Evolutionary conservation across 306 rosid genomes (phyloP).

Genomic region (Castanea crenata): DNA sequence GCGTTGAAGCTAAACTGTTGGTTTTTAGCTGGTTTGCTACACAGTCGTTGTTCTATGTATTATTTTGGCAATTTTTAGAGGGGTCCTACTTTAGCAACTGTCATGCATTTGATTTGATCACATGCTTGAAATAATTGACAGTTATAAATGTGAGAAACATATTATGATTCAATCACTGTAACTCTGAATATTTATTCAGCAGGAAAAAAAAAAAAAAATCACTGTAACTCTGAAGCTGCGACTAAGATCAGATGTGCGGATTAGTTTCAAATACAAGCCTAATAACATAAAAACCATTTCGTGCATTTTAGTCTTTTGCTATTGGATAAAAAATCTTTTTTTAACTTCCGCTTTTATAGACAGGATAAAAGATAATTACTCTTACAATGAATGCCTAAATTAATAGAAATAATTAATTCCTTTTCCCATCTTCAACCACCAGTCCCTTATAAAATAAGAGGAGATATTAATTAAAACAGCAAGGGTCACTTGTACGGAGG

Average conservation of each 20-base stretch:
- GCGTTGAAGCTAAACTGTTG: slow-evolving; percentile 40
- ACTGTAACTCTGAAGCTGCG: background rate
- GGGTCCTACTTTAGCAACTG: slow-evolving; percentile 41
- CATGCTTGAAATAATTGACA: background rate
- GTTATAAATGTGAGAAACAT: slow-evolving; percentile 12
- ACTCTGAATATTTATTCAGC: background rate
- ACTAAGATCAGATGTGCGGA: background rate
- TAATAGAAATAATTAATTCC: background rate
- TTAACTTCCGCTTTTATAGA: too few relatives aligned
- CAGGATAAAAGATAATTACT: too few relatives aligned
- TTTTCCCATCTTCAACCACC: too few relatives aligned
- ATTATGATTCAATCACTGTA: background rate
- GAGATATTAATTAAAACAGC: background rate
- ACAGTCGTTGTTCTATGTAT: slow-evolving; percentile 15
- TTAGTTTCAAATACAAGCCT: background rate
- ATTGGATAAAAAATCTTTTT: too few relatives aligned
- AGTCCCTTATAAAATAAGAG: too few relatives aligned
- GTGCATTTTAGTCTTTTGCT: too few relatives aligned
- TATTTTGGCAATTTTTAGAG: slow-evolving; percentile 17
- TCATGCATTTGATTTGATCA: slow-evolving; percentile 36
- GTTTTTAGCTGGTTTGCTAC: slow-evolving; percentile 25
- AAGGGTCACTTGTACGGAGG: background rate
- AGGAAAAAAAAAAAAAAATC: background rate
- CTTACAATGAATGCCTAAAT: too few relatives aligned
- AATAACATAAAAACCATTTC: too few relatives aligned